Evolutionary conservation across 495 filamentous ascomycete genomes (phyloP).

Genomic region (Hypoxylon trugodes): DNA sequence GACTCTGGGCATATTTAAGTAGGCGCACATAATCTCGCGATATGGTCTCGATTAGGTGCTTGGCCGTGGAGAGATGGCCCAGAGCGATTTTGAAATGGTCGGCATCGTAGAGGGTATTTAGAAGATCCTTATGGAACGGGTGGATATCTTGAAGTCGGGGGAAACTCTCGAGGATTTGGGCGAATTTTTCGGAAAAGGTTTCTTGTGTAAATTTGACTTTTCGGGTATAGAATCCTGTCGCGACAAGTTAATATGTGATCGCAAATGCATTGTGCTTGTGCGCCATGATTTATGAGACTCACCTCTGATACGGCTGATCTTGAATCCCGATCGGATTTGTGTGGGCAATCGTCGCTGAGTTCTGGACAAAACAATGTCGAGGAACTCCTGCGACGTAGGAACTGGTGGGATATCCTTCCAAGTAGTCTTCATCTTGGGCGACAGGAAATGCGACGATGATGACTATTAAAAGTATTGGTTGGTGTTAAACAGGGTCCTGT

Average conservation of each 20-base stretch:
- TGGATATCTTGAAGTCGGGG: slow-evolving; percentile 95
- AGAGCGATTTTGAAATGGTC: slow-evolving; percentile 98
- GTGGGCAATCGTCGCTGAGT: slow-evolving; percentile 95
- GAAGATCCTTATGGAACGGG: slow-evolving; percentile 82
- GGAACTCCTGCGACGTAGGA: slow-evolving; percentile 91
- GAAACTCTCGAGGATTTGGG: slow-evolving; percentile 88
- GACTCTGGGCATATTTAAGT: slow-evolving; percentile 84
- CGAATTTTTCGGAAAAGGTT: slow-evolving; percentile 94
- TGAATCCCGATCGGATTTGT: slow-evolving; percentile 94
- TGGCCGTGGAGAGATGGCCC: slow-evolving; percentile 93
- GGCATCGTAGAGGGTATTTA: slow-evolving; percentile 85
- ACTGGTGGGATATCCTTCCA: slow-evolving; percentile 84
- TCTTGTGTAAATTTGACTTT: slow-evolving; percentile 99
- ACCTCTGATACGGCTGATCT: slow-evolving; percentile 89
- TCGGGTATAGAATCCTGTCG: slow-evolving; percentile 86
- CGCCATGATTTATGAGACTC: background rate
- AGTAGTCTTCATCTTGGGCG: slow-evolving; percentile 57
- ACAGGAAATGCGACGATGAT: slow-evolving; percentile 16
- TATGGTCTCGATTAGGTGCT: slow-evolving; percentile 95
- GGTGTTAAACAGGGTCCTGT: background rate
- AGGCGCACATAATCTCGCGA: slow-evolving; percentile 76
- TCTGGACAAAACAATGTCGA: slow-evolving; percentile 94
- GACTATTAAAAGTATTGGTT: slow-evolving; percentile 18
- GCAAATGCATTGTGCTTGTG: background rate
- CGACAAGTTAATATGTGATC: slow-evolving; percentile 13